A percentile compares a stretch with the other conserved stretches of the same genome.
Evolutionary conservation across 192 early-diverging fungal genomes (phyloP).

Genomic region (Dissophora globulifera): DNA sequence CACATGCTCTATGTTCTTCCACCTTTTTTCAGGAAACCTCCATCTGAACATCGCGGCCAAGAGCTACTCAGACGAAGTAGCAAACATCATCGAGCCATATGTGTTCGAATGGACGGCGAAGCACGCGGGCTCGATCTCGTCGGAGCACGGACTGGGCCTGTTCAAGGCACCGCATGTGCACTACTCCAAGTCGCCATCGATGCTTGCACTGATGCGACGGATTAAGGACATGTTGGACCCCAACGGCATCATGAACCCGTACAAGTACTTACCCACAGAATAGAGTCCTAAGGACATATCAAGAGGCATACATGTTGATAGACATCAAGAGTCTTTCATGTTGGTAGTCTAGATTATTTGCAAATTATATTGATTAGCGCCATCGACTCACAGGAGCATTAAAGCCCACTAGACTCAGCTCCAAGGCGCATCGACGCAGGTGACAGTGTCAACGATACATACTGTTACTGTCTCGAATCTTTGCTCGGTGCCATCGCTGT

Average conservation of each 20-base stretch:
- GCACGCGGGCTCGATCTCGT: constrained; percentile 40
- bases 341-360: too few species aligned
- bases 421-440: too few species aligned
- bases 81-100: constrained; percentile 86
- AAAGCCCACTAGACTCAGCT: too few species aligned
- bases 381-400: too few species aligned
- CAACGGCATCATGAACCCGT: constrained; percentile 94
- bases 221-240: constrained; percentile 95
- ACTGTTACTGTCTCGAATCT: too few species aligned
- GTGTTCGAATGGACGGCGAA: constrained; percentile 86
- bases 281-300: too few species aligned
- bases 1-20: background rate
- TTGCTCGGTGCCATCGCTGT: too few species aligned
- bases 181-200: constrained; percentile 87
- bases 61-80: constrained; percentile 69
- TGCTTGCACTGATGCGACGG: constrained; percentile 87
- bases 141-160: constrained; percentile 90
- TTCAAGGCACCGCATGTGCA: constrained; percentile 78
- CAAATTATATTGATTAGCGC: too few species aligned
- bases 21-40: constrained; percentile 71
- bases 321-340: too few species aligned
- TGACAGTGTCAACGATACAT: too few species aligned
- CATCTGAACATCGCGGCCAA: constrained; percentile 90
- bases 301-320: too few species aligned
- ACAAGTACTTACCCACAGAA: constrained; percentile 73